Base-by-base conservation (phyloP, 805 yeast genomes). In the Teunomyces pallodes region DNA sequence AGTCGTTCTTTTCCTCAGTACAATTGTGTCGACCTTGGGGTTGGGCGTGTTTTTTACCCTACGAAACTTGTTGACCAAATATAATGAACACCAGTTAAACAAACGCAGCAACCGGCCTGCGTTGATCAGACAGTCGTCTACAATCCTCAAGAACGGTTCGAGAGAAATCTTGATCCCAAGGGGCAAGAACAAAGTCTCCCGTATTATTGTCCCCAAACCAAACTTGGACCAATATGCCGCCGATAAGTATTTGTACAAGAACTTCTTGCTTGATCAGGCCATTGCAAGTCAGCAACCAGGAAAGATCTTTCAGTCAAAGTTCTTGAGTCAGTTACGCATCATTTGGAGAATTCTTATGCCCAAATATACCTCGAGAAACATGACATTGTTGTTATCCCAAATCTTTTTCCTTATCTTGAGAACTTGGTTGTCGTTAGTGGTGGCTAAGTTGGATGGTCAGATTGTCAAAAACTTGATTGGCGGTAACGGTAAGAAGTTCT, bases 401-500 rank as follows among this genome's bases (percentile, higher is more conserved):
- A 81, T 91, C 48, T 72, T 81, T 51, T 87, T 90, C 56, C 74
- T 91, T 36, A 72, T 89, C 17, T 75, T 89, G 54, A 76, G 98
- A 66, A 91, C 98, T 0, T 91, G 91, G 86, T 75, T 91, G 50
- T 86, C 94, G 27, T 74, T 91, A 47, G 69, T 90, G 49, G 90
- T 91, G 29, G 95, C 98, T 3, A 85, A 86, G 61, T 74, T 91
- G 44, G 98, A 91, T 65, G 97, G 97, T 58, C 92, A 87, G 64
- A 86, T 91, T 44, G 96, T 90, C 40, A 85, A 87, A 63, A 92
- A 90, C 65, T 80, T 91, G 60, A 89, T 91, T 55, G 84, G 90
- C 13, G 90, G 90, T 13, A 82, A 85, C 54, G 89, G 90, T 14
- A 78, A 73, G 54, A 84, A 84, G 46, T 91, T 91, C 57, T 64